phyloP scores from a whole-genome alignment of 805 yeast species.

The Pichia paraexigua region DNA sequence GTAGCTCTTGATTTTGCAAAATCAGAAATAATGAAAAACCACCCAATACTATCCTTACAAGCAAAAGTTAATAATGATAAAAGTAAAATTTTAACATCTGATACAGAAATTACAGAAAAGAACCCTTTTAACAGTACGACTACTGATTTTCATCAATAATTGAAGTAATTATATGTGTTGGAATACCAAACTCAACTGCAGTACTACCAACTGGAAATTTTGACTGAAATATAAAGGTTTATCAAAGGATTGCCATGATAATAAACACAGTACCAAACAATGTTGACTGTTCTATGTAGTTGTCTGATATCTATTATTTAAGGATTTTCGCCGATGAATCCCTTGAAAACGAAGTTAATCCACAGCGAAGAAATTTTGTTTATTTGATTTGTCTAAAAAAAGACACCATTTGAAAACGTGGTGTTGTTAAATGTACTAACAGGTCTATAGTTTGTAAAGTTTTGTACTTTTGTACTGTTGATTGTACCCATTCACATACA shows the following conservation, averaged over 20 bases:
- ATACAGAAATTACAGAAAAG: neutral
- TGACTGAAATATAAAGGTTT: too few species aligned
- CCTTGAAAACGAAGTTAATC: neutral
- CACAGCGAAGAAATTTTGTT: neutral
- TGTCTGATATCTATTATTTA: too few species aligned
- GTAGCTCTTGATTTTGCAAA: constrained; percentile 22
- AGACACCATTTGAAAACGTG: neutral
- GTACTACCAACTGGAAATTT: too few species aligned
- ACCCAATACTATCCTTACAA: constrained; percentile 19
- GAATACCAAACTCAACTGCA: too few species aligned
- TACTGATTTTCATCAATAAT: neutral
- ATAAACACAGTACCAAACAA: too few species aligned
- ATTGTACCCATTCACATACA: neutral
- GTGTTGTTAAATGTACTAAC: too few species aligned
- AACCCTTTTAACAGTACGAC: neutral
- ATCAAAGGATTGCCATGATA: neutral
- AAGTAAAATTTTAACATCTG: neutral
- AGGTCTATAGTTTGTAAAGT: too few species aligned
- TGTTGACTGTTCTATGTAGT: too few species aligned
- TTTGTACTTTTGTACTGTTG: neutral
- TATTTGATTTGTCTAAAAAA: neutral
- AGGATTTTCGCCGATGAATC: neutral
- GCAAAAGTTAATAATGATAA: neutral
- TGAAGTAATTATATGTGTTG: too few species aligned
- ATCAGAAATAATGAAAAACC: constrained; percentile 18